Conservation (phyloP, 176 grass and related monocot genomes). For the Carex pumila region DNA sequence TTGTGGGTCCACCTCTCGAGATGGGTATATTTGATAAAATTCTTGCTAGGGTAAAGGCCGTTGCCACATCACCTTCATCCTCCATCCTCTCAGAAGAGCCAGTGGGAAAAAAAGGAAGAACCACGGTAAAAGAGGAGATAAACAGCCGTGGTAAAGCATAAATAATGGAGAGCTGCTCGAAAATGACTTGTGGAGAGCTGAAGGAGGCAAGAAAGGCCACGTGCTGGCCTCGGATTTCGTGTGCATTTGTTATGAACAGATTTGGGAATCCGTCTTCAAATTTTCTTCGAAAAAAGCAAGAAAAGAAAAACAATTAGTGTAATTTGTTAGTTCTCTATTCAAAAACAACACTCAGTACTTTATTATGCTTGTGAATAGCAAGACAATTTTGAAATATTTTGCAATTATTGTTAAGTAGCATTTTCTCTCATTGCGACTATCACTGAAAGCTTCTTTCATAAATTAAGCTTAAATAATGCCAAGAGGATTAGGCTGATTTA, state of each 20-base stretch:
- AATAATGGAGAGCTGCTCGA: constrained; percentile 92
- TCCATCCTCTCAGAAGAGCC: constrained; percentile 92
- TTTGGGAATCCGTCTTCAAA: constrained; percentile 92
- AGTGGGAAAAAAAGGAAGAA: constrained; percentile 95
- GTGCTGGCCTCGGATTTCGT: constrained; percentile 64
- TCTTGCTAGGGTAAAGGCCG: constrained; percentile 82
- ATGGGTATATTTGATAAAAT: constrained; percentile 90
- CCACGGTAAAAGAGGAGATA: constrained; percentile 72
- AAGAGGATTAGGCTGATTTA: background rate
- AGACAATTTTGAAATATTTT: background rate
- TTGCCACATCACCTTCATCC: constrained; percentile 89
- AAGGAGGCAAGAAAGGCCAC: constrained; percentile 94
- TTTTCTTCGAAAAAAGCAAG: constrained; percentile 39
- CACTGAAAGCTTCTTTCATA: background rate
- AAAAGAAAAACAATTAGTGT: background rate
- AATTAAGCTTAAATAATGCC: background rate
- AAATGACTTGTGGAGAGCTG: constrained; percentile 86
- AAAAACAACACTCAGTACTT: background rate
- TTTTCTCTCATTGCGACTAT: background rate
- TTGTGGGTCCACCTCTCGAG: constrained; percentile 87
- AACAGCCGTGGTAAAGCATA: constrained; percentile 83
- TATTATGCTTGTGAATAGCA: background rate
- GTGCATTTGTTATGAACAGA: constrained; percentile 81
- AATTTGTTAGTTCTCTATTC: background rate
- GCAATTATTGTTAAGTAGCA: background rate